Evolutionary conservation across 352 stramenopile species (phyloP).

Genomic region (Phytophthora pseudosyringae): DNA sequence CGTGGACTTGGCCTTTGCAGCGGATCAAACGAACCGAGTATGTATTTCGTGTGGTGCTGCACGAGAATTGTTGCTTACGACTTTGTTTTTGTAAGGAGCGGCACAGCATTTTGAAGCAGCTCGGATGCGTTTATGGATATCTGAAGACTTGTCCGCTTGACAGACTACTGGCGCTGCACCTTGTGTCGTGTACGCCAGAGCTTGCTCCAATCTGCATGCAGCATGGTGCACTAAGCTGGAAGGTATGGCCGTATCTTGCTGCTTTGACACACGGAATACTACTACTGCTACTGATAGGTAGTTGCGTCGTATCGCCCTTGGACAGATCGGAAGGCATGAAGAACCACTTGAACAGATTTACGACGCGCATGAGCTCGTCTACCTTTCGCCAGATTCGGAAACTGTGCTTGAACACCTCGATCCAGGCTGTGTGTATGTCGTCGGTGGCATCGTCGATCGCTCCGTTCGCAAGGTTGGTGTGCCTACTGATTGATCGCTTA

Average conservation of each 20-base stretch:
- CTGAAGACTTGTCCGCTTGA: constrained; percentile 77
- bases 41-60: neutral
- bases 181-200: constrained; percentile 53
- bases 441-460: constrained; percentile 87
- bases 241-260: constrained; percentile 38
- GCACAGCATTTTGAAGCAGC: constrained; percentile 85
- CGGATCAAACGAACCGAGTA: constrained; percentile 54
- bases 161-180: constrained; percentile 59
- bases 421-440: constrained; percentile 63
- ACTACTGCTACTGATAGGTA: neutral
- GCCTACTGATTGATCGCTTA: neutral
- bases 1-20: constrained; percentile 71
- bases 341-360: constrained; percentile 64
- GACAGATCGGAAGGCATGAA: constrained; percentile 47
- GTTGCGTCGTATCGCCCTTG: neutral
- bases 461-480: constrained; percentile 58
- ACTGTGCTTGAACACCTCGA: constrained; percentile 67
- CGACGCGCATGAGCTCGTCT: constrained; percentile 58
- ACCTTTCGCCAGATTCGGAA: constrained; percentile 85
- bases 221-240: constrained; percentile 64
- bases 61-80: neutral
- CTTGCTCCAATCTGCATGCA: constrained; percentile 44
- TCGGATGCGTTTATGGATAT: constrained; percentile 78
- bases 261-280: neutral
- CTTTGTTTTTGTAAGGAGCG: constrained; percentile 49